Base-by-base conservation (phyloP, 2,329 filamentous ascomycete species). In the Fusarium sp. region DNA sequence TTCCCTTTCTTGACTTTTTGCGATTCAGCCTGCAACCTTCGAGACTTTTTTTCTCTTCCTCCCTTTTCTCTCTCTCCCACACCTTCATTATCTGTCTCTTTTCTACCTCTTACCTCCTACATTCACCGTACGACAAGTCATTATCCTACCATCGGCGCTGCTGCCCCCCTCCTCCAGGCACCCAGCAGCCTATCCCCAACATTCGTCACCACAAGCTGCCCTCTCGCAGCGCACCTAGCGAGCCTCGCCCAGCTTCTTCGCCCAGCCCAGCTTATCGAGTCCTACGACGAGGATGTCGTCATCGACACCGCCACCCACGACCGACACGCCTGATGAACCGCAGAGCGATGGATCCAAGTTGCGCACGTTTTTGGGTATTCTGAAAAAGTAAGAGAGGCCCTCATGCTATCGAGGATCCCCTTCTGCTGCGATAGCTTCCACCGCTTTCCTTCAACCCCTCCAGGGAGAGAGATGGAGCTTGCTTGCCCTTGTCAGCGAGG, bases 341-440 rank as follows among this genome's bases (percentile, higher is more conserved):
- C 87, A 88, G 75, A 95, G 94, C 85, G 95, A 98, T 68, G 92
- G 91, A 76, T 96, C 94, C 76, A 98, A 98, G 88, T 87, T 98
- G 80, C 93, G 92, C 84, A 97, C 94, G 1, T 97, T 98, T 80
- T 84, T 98, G 71, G 91, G 92, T 64, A 97, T 98, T 77, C 85
- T 98, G 80, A 92, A 93, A 84, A 97, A 94, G 95, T 97, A 88
- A 86, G 91, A 83, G 10, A 14, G 48, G 24, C 59, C 56, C 54
- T 66, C 45, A 31, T 59, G 35, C 41, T 41, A 22, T 50, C 57
- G 58, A 43, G 52, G 24, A 64, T 37, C 35, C n/a, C 67, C 18
- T 35, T 39, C 27, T 67, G 63, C 63, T 65, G 64, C 67, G 71
- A 77, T 65, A 43, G 56, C 64, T 67, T 68, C 69, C 68, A 67